Conservation (phyloP, 1,139 yeast genomes). For the Sugiyamaella pinicola region DNA sequence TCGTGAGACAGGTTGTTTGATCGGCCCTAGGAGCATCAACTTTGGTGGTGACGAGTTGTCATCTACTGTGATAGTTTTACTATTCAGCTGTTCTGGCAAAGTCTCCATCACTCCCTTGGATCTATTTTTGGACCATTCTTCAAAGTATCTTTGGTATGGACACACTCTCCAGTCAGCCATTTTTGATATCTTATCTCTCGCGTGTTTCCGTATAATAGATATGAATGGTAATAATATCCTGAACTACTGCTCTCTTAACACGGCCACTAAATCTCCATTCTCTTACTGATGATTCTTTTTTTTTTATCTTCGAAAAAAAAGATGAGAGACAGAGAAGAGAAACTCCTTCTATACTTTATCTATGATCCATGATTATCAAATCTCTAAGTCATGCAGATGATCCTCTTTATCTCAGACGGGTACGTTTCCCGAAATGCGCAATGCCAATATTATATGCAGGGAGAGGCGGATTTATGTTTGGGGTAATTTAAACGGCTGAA, state of each 20-base stretch:
- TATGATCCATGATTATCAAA: conserved; percentile 5
- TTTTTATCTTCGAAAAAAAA: no score
- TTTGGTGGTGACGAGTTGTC: not conserved
- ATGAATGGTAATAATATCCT: no score
- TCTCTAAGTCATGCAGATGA: not conserved
- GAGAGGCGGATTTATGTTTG: not conserved
- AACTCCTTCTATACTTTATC: conserved; percentile 11
- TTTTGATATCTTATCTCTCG: not conserved
- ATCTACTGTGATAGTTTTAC: not conserved
- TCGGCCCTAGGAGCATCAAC: not conserved
- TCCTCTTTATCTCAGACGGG: conserved; percentile 8
- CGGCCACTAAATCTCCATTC: no score
- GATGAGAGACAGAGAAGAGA: no score
- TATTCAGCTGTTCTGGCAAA: not conserved
- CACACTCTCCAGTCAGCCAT: conserved; percentile 25
- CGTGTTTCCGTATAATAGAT: no score
- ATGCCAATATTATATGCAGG: not conserved
- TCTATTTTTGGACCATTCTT: conserved; percentile 18
- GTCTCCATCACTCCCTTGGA: not conserved
- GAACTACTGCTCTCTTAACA: no score
- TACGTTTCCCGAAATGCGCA: conserved; percentile 10
- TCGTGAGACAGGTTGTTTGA: not conserved
- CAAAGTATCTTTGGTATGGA: conserved; percentile 28
- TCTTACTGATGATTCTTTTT: no score
- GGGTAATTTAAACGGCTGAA: conserved; percentile 13